phyloP scores from a whole-genome alignment of 108 stramenopile genomes.

The Craspedostauros australis region DNA sequence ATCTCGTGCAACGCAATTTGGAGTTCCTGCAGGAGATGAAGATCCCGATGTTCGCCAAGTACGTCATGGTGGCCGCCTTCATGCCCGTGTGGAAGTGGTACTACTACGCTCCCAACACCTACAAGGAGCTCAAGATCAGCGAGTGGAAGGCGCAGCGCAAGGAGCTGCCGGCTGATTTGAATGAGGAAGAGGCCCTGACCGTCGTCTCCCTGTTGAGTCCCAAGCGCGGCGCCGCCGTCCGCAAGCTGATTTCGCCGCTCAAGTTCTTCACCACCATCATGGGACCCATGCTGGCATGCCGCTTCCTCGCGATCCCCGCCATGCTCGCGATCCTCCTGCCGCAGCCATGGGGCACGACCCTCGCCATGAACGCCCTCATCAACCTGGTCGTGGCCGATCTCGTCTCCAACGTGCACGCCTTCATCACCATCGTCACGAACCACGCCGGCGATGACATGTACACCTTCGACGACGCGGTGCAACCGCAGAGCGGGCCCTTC shows the following conservation, averaged over 20 bases:
- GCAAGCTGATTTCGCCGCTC: slow-evolving; percentile 10
- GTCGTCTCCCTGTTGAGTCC: slow-evolving; percentile 35
- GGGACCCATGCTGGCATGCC: slow-evolving; percentile 38
- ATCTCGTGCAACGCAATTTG: slow-evolving; percentile 83
- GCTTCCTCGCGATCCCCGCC: slow-evolving; percentile 47
- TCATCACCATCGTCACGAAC: slow-evolving; percentile 77
- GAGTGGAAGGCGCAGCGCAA: slow-evolving; percentile 43
- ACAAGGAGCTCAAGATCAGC: slow-evolving; percentile 81
- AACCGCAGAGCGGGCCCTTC: slow-evolving; percentile 77
- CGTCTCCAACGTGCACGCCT: slow-evolving; percentile 79
- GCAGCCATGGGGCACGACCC: slow-evolving; percentile 29
- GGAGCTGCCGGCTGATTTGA: slow-evolving; percentile 48
- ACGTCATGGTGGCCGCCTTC: slow-evolving; percentile 40
- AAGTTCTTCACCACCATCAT: slow-evolving; percentile 39
- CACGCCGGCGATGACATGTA: slow-evolving; percentile 91
- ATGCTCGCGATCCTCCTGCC: slow-evolving; percentile 24
- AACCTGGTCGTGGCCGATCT: slow-evolving; percentile 82
- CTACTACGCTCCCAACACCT: slow-evolving; percentile 90
- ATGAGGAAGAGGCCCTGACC: slow-evolving; percentile 65
- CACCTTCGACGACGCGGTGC: slow-evolving; percentile 78
- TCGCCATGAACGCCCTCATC: slow-evolving; percentile 62
- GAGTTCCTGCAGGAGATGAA: slow-evolving; percentile 48
- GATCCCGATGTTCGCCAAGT: slow-evolving; percentile 52
- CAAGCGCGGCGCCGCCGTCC: not conserved
- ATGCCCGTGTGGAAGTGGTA: slow-evolving; percentile 84